phyloP scores from a whole-genome alignment of 192 early-diverging fungal species.

The Phlyctochytrium planicorne region DNA sequence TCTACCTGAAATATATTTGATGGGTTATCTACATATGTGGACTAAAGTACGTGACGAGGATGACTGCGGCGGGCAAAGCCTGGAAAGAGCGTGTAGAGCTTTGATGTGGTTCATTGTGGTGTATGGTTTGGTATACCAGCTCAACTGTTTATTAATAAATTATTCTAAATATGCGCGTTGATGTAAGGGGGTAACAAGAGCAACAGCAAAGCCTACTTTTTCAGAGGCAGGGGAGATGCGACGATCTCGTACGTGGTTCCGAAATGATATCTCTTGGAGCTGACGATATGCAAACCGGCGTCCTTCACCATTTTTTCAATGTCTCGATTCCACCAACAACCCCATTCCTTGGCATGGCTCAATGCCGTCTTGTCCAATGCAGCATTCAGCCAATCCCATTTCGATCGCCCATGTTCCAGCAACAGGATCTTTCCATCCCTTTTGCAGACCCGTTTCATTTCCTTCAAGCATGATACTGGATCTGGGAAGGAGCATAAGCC shows the following conservation, averaged over 20 bases:
- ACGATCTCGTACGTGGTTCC: conserved; percentile 67
- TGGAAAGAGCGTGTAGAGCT: no score
- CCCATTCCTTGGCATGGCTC: conserved; percentile 63
- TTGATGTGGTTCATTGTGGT: no score
- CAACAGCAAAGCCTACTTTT: no score
- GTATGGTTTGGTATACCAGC: no score
- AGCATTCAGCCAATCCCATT: conserved; percentile 54
- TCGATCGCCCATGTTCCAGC: conserved; percentile 61
- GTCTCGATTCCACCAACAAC: conserved; percentile 73
- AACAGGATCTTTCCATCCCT: conserved; percentile 52
- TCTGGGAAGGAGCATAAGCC: conserved; percentile 61
- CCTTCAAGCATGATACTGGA: conserved; percentile 51
- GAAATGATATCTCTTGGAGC: conserved; percentile 56
- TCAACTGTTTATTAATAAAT: no score
- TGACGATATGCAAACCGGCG: conserved; percentile 51
- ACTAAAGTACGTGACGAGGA: no score
- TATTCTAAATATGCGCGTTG: no score
- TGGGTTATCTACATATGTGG: no score
- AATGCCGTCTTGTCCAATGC: conserved; percentile 57
- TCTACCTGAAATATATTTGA: no score
- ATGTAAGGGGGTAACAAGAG: no score
- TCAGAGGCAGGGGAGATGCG: no score
- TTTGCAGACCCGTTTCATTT: conserved; percentile 44
- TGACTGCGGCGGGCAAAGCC: no score
- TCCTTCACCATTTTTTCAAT: conserved; percentile 51